A percentile compares a stretch with the other conserved stretches of the same genome.
Conservation (phyloP, 768 basidiomycete species). For the Mycena galopus region DNA sequence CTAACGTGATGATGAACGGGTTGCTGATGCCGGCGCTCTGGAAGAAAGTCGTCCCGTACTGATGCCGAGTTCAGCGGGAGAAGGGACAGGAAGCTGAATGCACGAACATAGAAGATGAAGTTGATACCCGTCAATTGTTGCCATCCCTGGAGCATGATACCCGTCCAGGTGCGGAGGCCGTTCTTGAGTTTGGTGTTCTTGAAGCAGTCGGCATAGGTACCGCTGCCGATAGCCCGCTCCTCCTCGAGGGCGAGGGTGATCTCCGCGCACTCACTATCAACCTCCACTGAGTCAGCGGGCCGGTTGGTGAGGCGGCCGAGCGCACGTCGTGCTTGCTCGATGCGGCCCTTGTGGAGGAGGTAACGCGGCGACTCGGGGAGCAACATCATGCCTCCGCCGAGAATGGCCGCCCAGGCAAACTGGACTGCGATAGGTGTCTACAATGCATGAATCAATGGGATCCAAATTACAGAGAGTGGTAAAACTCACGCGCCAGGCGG, state of each 20-base stretch:
- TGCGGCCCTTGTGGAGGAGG: conserved; percentile 65
- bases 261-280: conserved; percentile 54
- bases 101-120: conserved; percentile 46
- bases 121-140: conserved; percentile 88
- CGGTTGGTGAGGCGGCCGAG: conserved; percentile 66
- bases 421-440: conserved; percentile 70
- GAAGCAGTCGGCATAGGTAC: conserved; percentile 69
- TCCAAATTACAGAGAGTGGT: no score
- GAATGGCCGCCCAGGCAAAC: conserved; percentile 73
- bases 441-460: conserved; percentile 46
- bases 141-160: conserved; percentile 71
- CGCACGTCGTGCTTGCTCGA: conserved; percentile 60
- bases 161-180: conserved; percentile 73
- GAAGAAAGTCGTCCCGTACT: conserved; percentile 48
- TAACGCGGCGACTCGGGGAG: conserved; percentile 77
- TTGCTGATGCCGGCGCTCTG: conserved; percentile 51
- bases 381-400: conserved; percentile 67
- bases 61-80: not conserved
- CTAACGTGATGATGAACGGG: conserved; percentile 61
- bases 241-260: conserved; percentile 58
- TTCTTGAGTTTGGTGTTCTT: conserved; percentile 58
- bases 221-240: conserved; percentile 62
- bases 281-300: conserved; percentile 56
- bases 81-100: no score
- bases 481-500: conserved; percentile 32